Evolutionary conservation across 2,329 filamentous ascomycete genomes (phyloP).

Genomic region (Graphiopsis chlorocephala): DNA sequence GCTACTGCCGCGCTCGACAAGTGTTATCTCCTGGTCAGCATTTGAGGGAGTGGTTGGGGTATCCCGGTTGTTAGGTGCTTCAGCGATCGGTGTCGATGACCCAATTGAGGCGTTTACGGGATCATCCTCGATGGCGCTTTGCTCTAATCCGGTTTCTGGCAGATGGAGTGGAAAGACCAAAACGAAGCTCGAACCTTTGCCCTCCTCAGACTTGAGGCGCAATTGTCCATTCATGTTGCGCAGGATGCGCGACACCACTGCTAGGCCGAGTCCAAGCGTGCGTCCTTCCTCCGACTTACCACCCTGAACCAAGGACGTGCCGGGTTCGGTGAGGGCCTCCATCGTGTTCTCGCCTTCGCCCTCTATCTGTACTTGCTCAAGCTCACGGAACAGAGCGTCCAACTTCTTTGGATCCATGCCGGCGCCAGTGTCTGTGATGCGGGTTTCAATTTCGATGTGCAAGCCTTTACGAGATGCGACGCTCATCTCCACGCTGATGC

Average conservation of each 20-base stretch:
- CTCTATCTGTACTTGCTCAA: conserved; percentile 63
- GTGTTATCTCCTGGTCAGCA: conserved; percentile 56
- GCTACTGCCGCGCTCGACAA: conserved; percentile 53
- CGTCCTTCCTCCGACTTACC: conserved; percentile 35
- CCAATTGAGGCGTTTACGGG: conserved; percentile 20
- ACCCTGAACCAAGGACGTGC: conserved; percentile 30
- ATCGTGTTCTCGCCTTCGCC: conserved; percentile 47
- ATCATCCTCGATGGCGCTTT: conserved; percentile 21
- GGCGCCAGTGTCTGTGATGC: conserved; percentile 70
- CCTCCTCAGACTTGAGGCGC: conserved; percentile 77
- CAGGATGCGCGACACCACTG: conserved; percentile 79
- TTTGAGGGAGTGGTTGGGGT: not conserved
- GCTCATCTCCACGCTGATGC: conserved; percentile 68
- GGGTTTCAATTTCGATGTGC: conserved; percentile 68
- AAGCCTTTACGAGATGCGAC: conserved; percentile 52
- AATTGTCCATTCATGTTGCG: conserved; percentile 90
- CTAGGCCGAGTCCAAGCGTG: conserved; percentile 77
- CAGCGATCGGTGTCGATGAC: conserved; percentile 26
- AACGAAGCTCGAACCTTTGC: conserved; percentile 78
- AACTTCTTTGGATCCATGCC: conserved; percentile 60
- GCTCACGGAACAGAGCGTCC: conserved; percentile 59
- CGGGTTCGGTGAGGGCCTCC: conserved; percentile 32
- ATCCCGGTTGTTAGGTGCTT: not conserved
- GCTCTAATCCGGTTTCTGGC: conserved; percentile 40
- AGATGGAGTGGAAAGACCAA: conserved; percentile 74